phyloP scores from a whole-genome alignment of 106 monocot genomes.

The Platanthera zijinensis region DNA sequence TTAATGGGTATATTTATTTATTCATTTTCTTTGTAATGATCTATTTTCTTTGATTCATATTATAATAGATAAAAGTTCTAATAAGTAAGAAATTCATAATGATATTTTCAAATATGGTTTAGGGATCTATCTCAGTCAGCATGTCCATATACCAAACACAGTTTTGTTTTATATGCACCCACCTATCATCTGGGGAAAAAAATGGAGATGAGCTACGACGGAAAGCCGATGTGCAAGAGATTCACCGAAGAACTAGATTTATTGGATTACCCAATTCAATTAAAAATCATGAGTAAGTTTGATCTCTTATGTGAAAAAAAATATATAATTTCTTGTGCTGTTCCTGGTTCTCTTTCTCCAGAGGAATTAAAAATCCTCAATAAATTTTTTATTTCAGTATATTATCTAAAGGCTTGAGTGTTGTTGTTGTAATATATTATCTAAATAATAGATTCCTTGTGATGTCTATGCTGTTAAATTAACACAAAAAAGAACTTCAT shows the following conservation, averaged over 20 bases:
- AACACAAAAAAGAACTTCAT: too few relatives aligned
- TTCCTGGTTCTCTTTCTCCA: neutral
- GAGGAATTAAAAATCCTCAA: too few relatives aligned
- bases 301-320: neutral
- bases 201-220: constrained; percentile 69
- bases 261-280: constrained; percentile 47
- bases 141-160: constrained; percentile 92
- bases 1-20: neutral
- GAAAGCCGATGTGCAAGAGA: constrained; percentile 86
- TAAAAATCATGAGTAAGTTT: constrained; percentile 84
- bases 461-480: too few relatives aligned
- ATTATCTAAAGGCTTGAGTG: too few relatives aligned
- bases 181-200: constrained; percentile 83
- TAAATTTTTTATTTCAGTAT: too few relatives aligned
- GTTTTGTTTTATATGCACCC: constrained; percentile 88
- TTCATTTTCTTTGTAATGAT: too few relatives aligned
- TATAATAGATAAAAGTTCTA: neutral
- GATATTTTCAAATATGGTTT: constrained; percentile 24
- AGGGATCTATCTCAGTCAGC: constrained; percentile 96
- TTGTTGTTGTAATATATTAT: too few relatives aligned
- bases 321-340: neutral
- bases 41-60: neutral
- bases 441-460: too few relatives aligned
- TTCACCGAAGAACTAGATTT: constrained; percentile 73
- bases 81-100: neutral